Evolutionary conservation across 2,329 filamentous ascomycete species (phyloP).

Genomic region (Fusarium miscanthi): DNA sequence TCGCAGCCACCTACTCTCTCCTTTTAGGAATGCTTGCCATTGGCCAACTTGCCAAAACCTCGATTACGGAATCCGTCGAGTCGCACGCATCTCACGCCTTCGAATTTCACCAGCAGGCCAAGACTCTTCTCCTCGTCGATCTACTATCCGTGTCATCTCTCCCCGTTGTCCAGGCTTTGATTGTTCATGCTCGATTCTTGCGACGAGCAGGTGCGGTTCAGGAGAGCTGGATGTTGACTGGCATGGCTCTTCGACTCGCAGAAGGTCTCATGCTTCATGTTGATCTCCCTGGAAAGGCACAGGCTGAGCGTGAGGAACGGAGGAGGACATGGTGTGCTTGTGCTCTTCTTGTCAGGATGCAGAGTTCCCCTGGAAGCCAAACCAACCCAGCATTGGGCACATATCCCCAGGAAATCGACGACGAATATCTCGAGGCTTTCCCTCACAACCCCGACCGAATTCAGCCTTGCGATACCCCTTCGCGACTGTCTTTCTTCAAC

Average conservation of each 20-base stretch:
- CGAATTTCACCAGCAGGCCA: slow-evolving; percentile 43
- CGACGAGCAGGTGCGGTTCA: slow-evolving; percentile 30
- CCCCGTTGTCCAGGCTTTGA: slow-evolving; percentile 40
- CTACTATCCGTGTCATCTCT: slow-evolving; percentile 37
- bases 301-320: slow-evolving; percentile 39
- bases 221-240: slow-evolving; percentile 42
- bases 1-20: slow-evolving; percentile 41
- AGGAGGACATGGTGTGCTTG: slow-evolving; percentile 45
- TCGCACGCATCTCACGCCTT: slow-evolving; percentile 19
- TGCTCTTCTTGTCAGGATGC: slow-evolving; percentile 37
- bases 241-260: slow-evolving; percentile 41
- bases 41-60: slow-evolving; percentile 37
- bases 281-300: slow-evolving; percentile 36
- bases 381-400: slow-evolving; percentile 23
- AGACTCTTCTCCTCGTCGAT: slow-evolving; percentile 38
- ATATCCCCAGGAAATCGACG: slow-evolving; percentile 40
- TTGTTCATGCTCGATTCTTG: slow-evolving; percentile 42
- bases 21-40: slow-evolving; percentile 44
- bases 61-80: slow-evolving; percentile 1
- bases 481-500: slow-evolving; percentile 39
- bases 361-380: slow-evolving; percentile 28
- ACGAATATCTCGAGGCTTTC: slow-evolving; percentile 37
- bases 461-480: slow-evolving; percentile 38
- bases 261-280: slow-evolving; percentile 41
- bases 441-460: neutral